Percentiles rank a stretch among this genome's conserved stretches.
phyloP scores from a whole-genome alignment of 345 rosid species.

The Turritis glabra region DNA sequence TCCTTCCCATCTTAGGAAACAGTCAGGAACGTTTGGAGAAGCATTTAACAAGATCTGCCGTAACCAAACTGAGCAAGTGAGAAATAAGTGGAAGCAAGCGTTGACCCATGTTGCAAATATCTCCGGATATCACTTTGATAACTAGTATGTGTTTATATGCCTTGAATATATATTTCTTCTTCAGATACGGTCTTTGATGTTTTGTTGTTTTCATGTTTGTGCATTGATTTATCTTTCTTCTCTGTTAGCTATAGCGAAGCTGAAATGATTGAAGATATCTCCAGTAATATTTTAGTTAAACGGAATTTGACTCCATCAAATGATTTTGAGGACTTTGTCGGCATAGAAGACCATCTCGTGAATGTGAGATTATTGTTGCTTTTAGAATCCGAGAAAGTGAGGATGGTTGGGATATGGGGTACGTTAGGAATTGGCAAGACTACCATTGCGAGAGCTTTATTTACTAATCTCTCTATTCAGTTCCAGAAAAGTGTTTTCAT shows the following conservation, averaged over 20 bases:
- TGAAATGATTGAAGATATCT: background rate
- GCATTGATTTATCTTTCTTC: background rate
- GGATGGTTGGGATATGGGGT: slow-evolving; percentile 5
- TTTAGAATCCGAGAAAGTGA: background rate
- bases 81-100: background rate
- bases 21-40: background rate
- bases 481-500: background rate
- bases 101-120: background rate
- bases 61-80: background rate
- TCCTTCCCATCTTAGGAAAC: background rate
- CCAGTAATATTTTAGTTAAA: background rate
- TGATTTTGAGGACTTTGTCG: background rate
- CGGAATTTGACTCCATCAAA: background rate
- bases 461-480: background rate
- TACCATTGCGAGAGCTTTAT: background rate
- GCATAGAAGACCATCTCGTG: background rate
- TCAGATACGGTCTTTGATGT: too few relatives aligned
- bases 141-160: too few relatives aligned
- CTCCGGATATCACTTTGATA: slow-evolving; percentile 2
- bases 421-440: background rate
- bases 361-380: background rate
- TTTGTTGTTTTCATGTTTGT: background rate
- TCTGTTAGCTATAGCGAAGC: background rate
- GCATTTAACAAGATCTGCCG: background rate
- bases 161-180: too few relatives aligned